Percentiles rank a stretch among this genome's conserved stretches.
Conservation (phyloP, 2,329 filamentous ascomycete species). For the Cladosporium sp. region DNA sequence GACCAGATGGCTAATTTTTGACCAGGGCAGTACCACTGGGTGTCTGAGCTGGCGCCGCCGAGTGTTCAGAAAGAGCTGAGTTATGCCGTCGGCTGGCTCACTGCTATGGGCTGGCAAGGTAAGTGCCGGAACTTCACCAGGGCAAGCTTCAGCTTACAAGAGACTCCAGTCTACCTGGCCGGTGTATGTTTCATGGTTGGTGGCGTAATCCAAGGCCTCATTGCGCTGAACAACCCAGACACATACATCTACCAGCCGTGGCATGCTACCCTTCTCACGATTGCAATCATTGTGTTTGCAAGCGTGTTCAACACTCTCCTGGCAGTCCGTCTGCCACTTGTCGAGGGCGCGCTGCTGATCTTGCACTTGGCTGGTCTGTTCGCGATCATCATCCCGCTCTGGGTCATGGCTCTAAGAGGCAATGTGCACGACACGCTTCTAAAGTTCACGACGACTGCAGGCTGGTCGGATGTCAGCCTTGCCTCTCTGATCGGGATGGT, state of each 20-base stretch:
- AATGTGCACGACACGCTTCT: constrained; percentile 43
- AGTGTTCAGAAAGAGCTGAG: no score
- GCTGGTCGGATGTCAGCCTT: constrained; percentile 41
- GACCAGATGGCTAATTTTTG: no score
- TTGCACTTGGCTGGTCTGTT: constrained; percentile 51
- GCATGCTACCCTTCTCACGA: constrained; percentile 49
- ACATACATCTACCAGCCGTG: constrained; percentile 36
- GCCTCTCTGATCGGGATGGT: constrained; percentile 43
- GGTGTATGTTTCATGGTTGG: constrained; percentile 39
- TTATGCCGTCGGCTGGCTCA: no score
- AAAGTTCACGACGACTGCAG: constrained; percentile 45
- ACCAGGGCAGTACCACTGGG: no score
- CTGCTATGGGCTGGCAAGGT: constrained; percentile 30
- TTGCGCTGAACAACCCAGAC: constrained; percentile 31
- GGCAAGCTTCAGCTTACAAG: not conserved
- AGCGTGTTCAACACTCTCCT: constrained; percentile 43
- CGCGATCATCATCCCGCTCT: constrained; percentile 46
- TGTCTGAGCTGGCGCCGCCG: no score
- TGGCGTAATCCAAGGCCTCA: constrained; percentile 36
- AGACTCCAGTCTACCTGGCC: constrained; percentile 35
- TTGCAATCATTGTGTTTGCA: constrained; percentile 36
- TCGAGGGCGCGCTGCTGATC: constrained; percentile 46
- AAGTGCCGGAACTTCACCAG: not conserved
- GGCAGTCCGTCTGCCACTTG: constrained; percentile 40
- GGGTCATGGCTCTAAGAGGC: constrained; percentile 39